Base-by-base conservation (phyloP, 345 rosid species). In the Brassica juncea region DNA sequence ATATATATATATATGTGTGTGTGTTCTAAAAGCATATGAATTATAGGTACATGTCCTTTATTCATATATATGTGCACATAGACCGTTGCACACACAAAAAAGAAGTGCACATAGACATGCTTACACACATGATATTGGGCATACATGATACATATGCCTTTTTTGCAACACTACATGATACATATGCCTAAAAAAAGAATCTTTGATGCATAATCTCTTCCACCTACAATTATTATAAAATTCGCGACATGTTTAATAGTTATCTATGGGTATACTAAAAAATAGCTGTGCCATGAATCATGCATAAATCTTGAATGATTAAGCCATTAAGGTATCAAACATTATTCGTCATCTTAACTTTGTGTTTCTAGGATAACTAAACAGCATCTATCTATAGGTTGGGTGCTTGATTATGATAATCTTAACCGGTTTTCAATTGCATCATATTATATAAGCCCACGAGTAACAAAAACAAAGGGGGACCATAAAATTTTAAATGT, bases 401-500 rank as follows among this genome's bases (percentile, higher is more conserved):
- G 62, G 68, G 54, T 71, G 64, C 59, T 16, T 54, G 66, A 65
- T 71, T 64, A 71, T 55, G 71, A 77, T 71, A 64, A 66, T 58
- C 52, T 72, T 72, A 30, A n/a, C 55, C 42, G 15, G 32, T 66
- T 66, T 42, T 72, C 8, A 8, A 66, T 42, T 14, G 52, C 54
- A 66, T 30, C 59, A 37, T 72, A 78, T 66, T 8, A 58, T 52
- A n/a, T 73, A 78, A 31, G 35, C 81, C 71, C 76, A 77, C 66
- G 58, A 37, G 66, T 54, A 57, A 64, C 47, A 71, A 72, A 8
- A 28, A 52, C 12, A 77, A 71, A 52, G 7, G 72, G 72, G 72
- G 37, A 57, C 68, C 68, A 65, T 28, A 44, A 27, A 42, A 54
- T 32, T 15, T n/a, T 61, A 32, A 42, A 49, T 77, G 57, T 49